Percentiles rank a stretch among this genome's conserved stretches.
These are phyloP conservation scores for Naganishia onofrii DNA, from an alignment of 768 basidiomycete species.

Conservation along the genomic window DNA sequence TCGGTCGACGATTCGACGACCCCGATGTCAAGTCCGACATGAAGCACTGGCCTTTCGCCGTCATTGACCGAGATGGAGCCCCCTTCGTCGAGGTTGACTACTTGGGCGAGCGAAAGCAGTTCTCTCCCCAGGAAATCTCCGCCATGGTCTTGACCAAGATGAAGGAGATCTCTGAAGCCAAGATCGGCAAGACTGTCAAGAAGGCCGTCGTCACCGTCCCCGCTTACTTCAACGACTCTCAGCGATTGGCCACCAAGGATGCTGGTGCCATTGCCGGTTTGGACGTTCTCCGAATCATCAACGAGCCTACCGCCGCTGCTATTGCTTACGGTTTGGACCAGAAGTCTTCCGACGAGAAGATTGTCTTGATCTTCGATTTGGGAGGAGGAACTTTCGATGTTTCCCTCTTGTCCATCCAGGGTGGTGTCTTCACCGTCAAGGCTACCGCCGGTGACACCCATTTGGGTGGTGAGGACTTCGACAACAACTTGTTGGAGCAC, in stretches of 20 bases:
- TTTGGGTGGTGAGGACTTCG: constrained; percentile 99
- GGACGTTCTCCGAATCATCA: constrained; percentile 99
- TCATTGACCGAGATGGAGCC: constrained; percentile 93
- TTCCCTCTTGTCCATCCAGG: constrained; percentile 93
- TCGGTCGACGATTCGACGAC: constrained; percentile 91
- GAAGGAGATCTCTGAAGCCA: constrained; percentile 99
- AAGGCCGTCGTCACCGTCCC: constrained; percentile 99
- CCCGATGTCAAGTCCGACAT: constrained; percentile 58
- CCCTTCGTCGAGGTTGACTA: constrained; percentile 93
- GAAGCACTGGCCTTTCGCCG: constrained; percentile 94
- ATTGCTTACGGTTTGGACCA: constrained; percentile 95
- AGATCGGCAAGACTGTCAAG: constrained; percentile 96
- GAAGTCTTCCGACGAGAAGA: constrained; percentile 90
- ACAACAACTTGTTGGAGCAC: constrained; percentile 94
- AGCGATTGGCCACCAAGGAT: constrained; percentile 98
- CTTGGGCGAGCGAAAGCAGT: constrained; percentile 89
- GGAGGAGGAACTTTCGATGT: constrained; percentile 99
- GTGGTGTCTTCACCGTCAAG: constrained; percentile 82
- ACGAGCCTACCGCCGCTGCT: constrained; percentile 98
- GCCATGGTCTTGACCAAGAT: constrained; percentile 99
- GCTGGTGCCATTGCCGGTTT: constrained; percentile 97
- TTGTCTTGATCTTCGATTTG: constrained; percentile 98
- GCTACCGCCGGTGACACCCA: constrained; percentile 99
- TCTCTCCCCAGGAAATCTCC: constrained; percentile 98
- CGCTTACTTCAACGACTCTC: constrained; percentile 99